A percentile compares a stretch with the other conserved stretches of the same genome.
These are phyloP conservation scores for Neonectria magnoliae DNA, from an alignment of 2,329 filamentous ascomycete species.

Conservation along the genomic window DNA sequence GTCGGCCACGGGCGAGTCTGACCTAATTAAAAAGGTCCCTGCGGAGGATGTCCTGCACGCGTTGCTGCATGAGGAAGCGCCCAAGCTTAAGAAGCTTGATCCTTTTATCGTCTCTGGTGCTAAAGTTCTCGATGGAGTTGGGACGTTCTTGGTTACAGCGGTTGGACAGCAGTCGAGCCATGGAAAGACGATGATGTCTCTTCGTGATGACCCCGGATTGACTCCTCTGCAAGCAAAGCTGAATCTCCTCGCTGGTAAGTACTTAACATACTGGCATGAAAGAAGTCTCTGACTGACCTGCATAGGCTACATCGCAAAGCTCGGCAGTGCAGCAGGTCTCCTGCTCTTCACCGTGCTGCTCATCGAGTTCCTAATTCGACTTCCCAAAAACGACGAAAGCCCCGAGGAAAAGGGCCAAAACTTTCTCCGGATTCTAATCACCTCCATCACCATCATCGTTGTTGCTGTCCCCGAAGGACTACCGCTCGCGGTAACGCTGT, in stretches of 20 bases:
- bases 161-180: constrained; percentile 63
- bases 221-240: constrained; percentile 66
- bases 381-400: constrained; percentile 60
- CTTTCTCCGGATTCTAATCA: constrained; percentile 72
- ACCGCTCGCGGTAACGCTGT: constrained; percentile 73
- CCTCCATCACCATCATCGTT: constrained; percentile 72
- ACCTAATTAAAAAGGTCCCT: constrained; percentile 73
- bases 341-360: constrained; percentile 81
- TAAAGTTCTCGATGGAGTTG: constrained; percentile 64
- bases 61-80: constrained; percentile 56
- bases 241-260: constrained; percentile 38
- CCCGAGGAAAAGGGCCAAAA: constrained; percentile 64
- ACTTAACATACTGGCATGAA: no score
- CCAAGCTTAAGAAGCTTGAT: constrained; percentile 63
- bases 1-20: constrained; percentile 77
- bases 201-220: constrained; percentile 59
- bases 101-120: constrained; percentile 70
- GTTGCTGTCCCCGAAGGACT: constrained; percentile 74
- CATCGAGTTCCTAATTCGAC: constrained; percentile 75
- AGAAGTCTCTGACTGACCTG: background rate
- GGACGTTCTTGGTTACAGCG: constrained; percentile 63
- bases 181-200: constrained; percentile 65
- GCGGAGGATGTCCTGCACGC: constrained; percentile 68
- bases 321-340: constrained; percentile 71
- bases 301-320: constrained; percentile 46